These are phyloP conservation scores for Adiantum capillusveneris DNA, from an alignment of 75 land plant species.

Conservation along the genomic window DNA sequence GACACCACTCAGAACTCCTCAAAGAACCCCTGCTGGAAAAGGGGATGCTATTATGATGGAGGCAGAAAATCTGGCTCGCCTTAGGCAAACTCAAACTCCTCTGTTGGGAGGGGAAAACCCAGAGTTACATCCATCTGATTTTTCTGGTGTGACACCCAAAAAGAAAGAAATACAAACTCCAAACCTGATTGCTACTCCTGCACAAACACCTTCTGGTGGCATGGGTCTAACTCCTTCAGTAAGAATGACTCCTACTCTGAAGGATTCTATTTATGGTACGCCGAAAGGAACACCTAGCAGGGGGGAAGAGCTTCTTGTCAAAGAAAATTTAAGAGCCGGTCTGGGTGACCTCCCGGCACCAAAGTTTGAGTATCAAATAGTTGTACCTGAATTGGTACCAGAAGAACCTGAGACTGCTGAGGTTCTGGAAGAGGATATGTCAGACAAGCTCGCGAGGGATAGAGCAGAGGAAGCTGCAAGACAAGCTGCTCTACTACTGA, in stretches of 20 bases:
- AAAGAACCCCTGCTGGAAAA: conserved; percentile 88
- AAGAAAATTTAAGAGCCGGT: conserved; percentile 75
- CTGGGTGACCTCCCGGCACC: conserved; percentile 66
- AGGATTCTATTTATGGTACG: conserved; percentile 57
- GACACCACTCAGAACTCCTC: conserved; percentile 83
- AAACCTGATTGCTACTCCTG: conserved; percentile 80
- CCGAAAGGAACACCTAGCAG: conserved; percentile 85
- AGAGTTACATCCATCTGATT: conserved; percentile 91
- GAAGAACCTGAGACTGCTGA: conserved; percentile 64
- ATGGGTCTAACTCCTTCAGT: conserved; percentile 65
- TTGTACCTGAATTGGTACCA: conserved; percentile 54
- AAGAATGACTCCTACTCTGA: conserved; percentile 79
- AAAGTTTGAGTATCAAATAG: conserved; percentile 89
- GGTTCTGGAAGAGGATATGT: conserved; percentile 90
- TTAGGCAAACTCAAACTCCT: conserved; percentile 92
- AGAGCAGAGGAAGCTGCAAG: conserved; percentile 77
- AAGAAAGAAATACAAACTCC: conserved; percentile 88
- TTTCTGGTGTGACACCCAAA: conserved; percentile 90
- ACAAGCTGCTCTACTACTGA: conserved; percentile 63
- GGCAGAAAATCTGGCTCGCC: conserved; percentile 87
- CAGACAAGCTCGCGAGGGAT: conserved; percentile 70
- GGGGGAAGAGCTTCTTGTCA: conserved; percentile 88
- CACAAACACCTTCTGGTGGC: conserved; percentile 59
- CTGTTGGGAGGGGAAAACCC: conserved; percentile 94
- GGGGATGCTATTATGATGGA: conserved; percentile 99